Evolutionary conservation across 2,329 filamentous ascomycete genomes (phyloP), one percentile per base, ranked within the genome.

Genomic region (Verticillium isaacii): DNA sequence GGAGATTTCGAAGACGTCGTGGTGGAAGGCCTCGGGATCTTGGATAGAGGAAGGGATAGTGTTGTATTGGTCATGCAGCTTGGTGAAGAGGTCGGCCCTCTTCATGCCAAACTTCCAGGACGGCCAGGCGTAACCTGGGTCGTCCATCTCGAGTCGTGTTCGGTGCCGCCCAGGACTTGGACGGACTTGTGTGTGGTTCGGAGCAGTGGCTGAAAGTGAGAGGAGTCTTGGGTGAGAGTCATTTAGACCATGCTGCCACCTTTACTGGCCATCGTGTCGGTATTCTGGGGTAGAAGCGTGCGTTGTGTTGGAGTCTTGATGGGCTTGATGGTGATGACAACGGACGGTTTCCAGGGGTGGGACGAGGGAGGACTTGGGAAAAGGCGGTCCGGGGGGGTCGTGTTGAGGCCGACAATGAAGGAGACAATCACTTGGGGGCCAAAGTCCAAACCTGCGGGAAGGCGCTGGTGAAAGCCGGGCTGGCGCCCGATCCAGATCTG

Each of bases 51-150:
- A 81, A 58, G 80, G 74, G 60, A 86, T 75, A 57, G 84, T 86
- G 73, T 87, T 87, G 74, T 85, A 87, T 70, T 82, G 80, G 66
- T 85, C 81, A 68, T 86, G 82, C 14, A 87, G 80, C 59, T 79
- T 83, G 60, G 80, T 82, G 70, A 81, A 81, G 72, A 86, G 81
- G 68, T 85, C 84, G 61, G 81, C 79, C 70, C 79, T 80, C 78
- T 83, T 85, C 80, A 86, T 80, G 69, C 83, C 84, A 76, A 86
- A 87, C 72, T 86, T 86, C 84, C 84, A 87, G 68, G 81, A 80
- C 54, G 84, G 84, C 84, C 84, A 87, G 67, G 78, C 75, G 70
- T 73, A 77, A 66, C 73, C 77, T 36, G 77, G 78, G 61, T 85
- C 83, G 73, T 86, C 83, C 84, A 87, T 86, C 64, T 68, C 61